phyloP scores from a whole-genome alignment of 2,329 filamentous ascomycete genomes.

The Pyricularia pennisetigena region DNA sequence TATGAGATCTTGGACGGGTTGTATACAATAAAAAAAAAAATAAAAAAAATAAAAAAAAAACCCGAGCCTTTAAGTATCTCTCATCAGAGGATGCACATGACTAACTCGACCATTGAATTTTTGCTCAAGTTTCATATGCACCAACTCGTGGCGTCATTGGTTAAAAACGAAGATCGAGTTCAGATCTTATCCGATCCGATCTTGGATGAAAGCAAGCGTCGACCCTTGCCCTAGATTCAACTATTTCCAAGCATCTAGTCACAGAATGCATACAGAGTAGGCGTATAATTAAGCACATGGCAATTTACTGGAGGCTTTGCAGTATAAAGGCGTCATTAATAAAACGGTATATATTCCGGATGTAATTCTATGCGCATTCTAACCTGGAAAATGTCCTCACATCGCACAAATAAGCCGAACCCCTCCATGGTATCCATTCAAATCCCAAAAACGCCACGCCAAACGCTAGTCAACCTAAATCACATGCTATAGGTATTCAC shows the following conservation, averaged over 20 bases:
- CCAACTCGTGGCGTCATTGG: not conserved
- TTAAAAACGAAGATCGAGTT: not conserved
- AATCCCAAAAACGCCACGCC: not conserved
- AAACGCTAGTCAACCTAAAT: not conserved
- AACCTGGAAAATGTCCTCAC: not conserved
- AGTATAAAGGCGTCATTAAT: not conserved
- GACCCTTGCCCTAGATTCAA: not conserved
- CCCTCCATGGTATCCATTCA: not conserved
- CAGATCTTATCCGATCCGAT: not conserved
- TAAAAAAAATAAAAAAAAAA: too few relatives aligned
- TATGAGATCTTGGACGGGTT: not conserved
- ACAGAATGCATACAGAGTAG: not conserved
- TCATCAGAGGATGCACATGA: not conserved
- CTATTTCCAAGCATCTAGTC: not conserved
- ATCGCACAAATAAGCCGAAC: not conserved
- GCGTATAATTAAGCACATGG: not conserved
- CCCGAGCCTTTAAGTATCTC: too few relatives aligned
- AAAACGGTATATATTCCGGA: not conserved
- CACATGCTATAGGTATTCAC: slow-evolving; percentile 33
- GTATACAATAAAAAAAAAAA: not conserved
- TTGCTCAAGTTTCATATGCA: not conserved
- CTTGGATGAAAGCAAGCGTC: not conserved
- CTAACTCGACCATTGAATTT: not conserved
- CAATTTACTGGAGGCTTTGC: not conserved
- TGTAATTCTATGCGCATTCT: not conserved